Percentiles rank a stretch among this genome's conserved stretches.
Evolutionary conservation across 129 eudicot genomes (phyloP).

Genomic region (Artemisia tridentata): DNA sequence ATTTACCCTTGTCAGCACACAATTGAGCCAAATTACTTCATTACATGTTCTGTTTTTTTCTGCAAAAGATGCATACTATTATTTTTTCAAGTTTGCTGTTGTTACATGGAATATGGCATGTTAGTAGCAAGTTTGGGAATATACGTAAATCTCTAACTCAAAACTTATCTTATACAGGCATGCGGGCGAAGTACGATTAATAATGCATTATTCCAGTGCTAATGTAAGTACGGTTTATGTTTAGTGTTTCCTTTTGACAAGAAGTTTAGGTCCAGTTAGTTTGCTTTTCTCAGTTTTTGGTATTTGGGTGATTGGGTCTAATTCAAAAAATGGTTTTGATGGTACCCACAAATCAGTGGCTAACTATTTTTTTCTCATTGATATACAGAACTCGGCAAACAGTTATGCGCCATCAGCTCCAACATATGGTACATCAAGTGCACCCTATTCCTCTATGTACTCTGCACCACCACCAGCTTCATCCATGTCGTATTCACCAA

Average conservation of each 20-base stretch:
- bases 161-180: conserved; percentile 38
- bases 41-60: neutral
- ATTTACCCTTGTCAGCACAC: neutral
- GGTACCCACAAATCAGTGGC: neutral
- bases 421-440: conserved; percentile 30
- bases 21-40: neutral
- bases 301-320: too few species aligned
- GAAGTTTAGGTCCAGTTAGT: neutral
- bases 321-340: neutral
- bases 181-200: conserved; percentile 84
- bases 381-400: conserved; percentile 56
- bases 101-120: neutral
- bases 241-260: conserved; percentile 3
- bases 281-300: neutral
- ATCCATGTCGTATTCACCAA: conserved; percentile 26
- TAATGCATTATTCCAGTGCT: conserved; percentile 58
- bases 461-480: conserved; percentile 33
- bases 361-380: neutral
- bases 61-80: neutral
- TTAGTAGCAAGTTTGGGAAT: neutral
- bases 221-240: conserved; percentile 48
- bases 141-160: neutral
- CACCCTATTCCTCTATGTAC: conserved; percentile 40
- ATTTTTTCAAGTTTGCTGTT: neutral
- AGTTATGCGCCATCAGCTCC: conserved; percentile 47